Conservation (phyloP, 371 early-diverging fungal genomes). For the Funneliformis caledonium region DNA sequence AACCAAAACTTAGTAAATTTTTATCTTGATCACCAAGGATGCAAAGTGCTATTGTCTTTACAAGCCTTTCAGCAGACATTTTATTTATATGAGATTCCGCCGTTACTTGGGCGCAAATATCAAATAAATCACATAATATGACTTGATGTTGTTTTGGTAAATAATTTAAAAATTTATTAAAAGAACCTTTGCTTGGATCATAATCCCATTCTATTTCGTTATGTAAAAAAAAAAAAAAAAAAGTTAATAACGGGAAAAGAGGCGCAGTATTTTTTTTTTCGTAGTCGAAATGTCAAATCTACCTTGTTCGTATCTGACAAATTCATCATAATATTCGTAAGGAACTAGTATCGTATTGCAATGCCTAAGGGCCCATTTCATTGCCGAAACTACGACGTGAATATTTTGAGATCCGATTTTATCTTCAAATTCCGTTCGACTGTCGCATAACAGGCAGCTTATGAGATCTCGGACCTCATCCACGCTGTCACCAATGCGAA, state of each 20-base stretch:
- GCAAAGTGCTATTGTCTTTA: slow-evolving; percentile 36
- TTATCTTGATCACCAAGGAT: slow-evolving; percentile 16
- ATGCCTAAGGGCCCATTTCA: slow-evolving; percentile 40
- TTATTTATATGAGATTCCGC: slow-evolving; percentile 37
- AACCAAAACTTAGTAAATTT: slow-evolving; percentile 2
- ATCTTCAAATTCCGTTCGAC: slow-evolving; percentile 17
- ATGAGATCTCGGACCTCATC: slow-evolving; percentile 23
- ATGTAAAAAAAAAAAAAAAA: neutral
- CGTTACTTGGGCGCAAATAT: slow-evolving; percentile 32
- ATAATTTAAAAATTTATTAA: slow-evolving; percentile 33
- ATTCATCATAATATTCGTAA: slow-evolving; percentile 39
- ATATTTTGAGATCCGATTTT: slow-evolving; percentile 7
- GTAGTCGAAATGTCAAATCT: neutral
- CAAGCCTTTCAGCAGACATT: slow-evolving; percentile 34
- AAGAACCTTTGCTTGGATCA: slow-evolving; percentile 38
- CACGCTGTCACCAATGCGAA: slow-evolving; percentile 17
- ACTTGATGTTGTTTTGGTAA: slow-evolving; percentile 35
- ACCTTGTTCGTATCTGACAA: slow-evolving; percentile 40
- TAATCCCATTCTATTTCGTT: slow-evolving; percentile 38
- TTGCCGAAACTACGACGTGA: slow-evolving; percentile 32
- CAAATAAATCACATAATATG: slow-evolving; percentile 23
- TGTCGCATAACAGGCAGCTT: slow-evolving; percentile 12
- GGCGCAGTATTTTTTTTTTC: neutral
- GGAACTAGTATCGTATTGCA: slow-evolving; percentile 28
- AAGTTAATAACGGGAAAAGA: neutral